Base-by-base conservation (phyloP, 129 eudicot genomes). In the Centella asiatica region DNA sequence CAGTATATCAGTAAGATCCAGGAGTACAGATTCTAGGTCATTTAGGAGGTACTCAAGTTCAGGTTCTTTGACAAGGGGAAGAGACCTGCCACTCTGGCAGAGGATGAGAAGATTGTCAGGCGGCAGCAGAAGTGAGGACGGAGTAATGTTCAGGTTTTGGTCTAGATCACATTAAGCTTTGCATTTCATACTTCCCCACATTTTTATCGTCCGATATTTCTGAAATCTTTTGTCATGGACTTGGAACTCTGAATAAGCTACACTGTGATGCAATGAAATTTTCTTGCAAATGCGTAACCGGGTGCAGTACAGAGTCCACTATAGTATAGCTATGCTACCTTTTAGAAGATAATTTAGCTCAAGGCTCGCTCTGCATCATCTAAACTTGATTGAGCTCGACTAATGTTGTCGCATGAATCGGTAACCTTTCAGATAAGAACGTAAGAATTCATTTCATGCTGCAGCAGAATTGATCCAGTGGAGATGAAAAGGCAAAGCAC, bases 41-140 rank as follows among this genome's bases (percentile, higher is more conserved):
- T 77, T 70, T 48, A 69, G 88, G 74, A 81, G 85, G 64, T 55
- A 77, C 71, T 90, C 98, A 6, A 80, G 88, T 62, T 82, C 94
- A 18, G 95, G 95, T 20, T 94, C 95, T 28, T 54, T 84, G 39
- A 76, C 81, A 70, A 74, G 78, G 0, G 60, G 71, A n/a, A 81
- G 79, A 56, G 37, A 71, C 57, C 54, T 67, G 73, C 76, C 55
- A 33, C 56, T 86, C 26, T 79, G 89, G 94, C 80, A 84, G 60
- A 79, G 69, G 51, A 71, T 83, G 72, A 74, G 84, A 73, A 73
- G 83, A 26, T 73, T 83, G 72, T 78, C 93, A 4, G 69, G 85
- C 31, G 95, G 93, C 57, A 83, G 81, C 67, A 64, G 77, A 73
- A 81, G 81, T 19, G 89, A 90, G 72, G 89, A 86, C 44, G 85